These are phyloP conservation scores for Coccinonectria pachysandricola DNA, from an alignment of 2,329 filamentous ascomycete species.

Conservation along the genomic window DNA sequence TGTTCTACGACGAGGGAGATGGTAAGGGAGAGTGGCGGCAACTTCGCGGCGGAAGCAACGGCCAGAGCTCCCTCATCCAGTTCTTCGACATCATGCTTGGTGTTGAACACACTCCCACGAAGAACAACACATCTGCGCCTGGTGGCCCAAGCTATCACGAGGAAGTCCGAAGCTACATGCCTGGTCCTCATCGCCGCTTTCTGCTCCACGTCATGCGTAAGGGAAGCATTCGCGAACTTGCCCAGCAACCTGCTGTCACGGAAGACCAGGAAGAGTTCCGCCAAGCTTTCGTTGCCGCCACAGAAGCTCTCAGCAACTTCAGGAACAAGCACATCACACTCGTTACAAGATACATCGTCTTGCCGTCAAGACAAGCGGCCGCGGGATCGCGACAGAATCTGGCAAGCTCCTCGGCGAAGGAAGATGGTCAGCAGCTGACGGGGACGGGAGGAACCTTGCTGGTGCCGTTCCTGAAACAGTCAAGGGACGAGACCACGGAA, in stretches of 20 bases:
- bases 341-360: conserved; percentile 81
- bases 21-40: conserved; percentile 60
- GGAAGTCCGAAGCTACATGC: conserved; percentile 86
- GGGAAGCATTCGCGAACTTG: conserved; percentile 66
- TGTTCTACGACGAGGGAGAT: conserved; percentile 71
- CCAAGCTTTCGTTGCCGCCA: conserved; percentile 56
- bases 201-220: conserved; percentile 58
- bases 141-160: conserved; percentile 35
- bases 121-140: conserved; percentile 17
- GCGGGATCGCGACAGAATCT: conserved; percentile 27
- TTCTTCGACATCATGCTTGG: conserved; percentile 85
- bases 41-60: conserved; percentile 84
- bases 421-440: conserved; percentile 43
- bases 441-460: conserved; percentile 83
- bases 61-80: conserved; percentile 84
- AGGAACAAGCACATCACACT: conserved; percentile 83
- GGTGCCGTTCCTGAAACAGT: conserved; percentile 82
- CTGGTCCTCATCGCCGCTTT: conserved; percentile 70
- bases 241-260: conserved; percentile 41
- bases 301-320: conserved; percentile 64
- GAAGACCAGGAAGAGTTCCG: conserved; percentile 35
- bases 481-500: conserved; percentile 65
- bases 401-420: conserved; percentile 32
- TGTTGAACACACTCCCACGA: conserved; percentile 56
- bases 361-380: conserved; percentile 49